Conservation (phyloP, 768 basidiomycete genomes). For the Boletellus ananas region DNA sequence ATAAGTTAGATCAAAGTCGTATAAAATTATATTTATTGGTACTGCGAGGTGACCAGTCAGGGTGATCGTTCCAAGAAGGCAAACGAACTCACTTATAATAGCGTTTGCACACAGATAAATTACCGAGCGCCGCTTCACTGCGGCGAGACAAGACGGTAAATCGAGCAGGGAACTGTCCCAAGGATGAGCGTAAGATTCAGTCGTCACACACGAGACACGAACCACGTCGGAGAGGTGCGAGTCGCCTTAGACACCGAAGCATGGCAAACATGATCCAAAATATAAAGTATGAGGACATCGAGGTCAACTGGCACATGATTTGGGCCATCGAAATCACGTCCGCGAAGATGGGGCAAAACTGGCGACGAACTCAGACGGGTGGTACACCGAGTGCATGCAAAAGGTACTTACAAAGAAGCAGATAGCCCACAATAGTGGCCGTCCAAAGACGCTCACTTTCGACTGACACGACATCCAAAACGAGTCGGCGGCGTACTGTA, state of each 20-base stretch:
- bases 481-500: neutral
- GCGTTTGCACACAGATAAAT: too few species aligned
- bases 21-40: slow-evolving; percentile 2
- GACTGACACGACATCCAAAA: slow-evolving; percentile 6
- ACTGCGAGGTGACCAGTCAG: neutral
- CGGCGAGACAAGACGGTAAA: neutral
- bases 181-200: neutral
- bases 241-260: neutral
- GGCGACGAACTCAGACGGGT: neutral
- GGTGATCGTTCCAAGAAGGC: neutral
- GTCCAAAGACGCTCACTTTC: neutral
- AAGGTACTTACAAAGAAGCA: slow-evolving; percentile 19
- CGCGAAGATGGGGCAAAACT: slow-evolving; percentile 22
- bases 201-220: neutral
- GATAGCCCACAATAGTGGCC: slow-evolving; percentile 13
- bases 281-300: slow-evolving; percentile 12
- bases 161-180: slow-evolving; percentile 6
- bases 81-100: neutral
- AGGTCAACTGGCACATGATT: slow-evolving; percentile 12
- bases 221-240: slow-evolving; percentile 9
- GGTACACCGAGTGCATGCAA: neutral
- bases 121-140: neutral
- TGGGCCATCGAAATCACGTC: slow-evolving; percentile 19
- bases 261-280: slow-evolving; percentile 5
- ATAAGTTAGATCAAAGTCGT: neutral